Evolutionary conservation across 2,329 filamentous ascomycete genomes (phyloP).

Genomic region (Raffaelea ambrosiae): DNA sequence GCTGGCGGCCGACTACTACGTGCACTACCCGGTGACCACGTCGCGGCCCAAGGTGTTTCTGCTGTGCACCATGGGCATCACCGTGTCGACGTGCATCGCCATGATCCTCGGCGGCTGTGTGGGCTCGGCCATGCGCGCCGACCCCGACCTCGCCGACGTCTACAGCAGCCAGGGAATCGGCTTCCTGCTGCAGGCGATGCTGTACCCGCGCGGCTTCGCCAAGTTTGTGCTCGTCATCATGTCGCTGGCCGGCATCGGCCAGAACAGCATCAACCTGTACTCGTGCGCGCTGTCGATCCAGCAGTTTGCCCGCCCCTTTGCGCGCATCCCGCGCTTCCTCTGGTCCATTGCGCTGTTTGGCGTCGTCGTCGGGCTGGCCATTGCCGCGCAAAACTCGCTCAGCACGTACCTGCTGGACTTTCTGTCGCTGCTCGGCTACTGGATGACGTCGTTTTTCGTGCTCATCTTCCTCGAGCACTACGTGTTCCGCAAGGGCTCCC

Average conservation of each 20-base stretch:
- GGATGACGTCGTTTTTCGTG: conserved; percentile 38
- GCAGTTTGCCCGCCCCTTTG: conserved; percentile 33
- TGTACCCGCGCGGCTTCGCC: conserved; percentile 49
- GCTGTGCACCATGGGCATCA: conserved; percentile 37
- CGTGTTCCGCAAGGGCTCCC: conserved; percentile 31
- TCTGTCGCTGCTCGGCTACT: conserved; percentile 39
- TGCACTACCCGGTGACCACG: conserved; percentile 37
- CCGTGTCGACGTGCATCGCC: conserved; percentile 38
- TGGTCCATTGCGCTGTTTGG: conserved; percentile 38
- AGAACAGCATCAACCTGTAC: conserved; percentile 37
- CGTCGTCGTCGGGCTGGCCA: conserved; percentile 33
- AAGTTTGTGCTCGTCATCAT: conserved; percentile 55
- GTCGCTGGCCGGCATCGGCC: conserved; percentile 38
- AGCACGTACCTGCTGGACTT: conserved; percentile 36
- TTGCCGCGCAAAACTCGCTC: conserved; percentile 34
- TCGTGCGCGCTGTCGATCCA: conserved; percentile 27
- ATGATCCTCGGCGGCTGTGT: conserved; percentile 58
- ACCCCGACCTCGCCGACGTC: conserved; percentile 43
- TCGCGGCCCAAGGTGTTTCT: conserved; percentile 37
- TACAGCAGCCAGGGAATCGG: conserved; percentile 48
- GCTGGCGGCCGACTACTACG: conserved; percentile 36
- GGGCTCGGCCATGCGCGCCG: conserved; percentile 46
- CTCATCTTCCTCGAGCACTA: conserved; percentile 41
- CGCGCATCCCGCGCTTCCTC: conserved; percentile 34
- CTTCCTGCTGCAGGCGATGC: conserved; percentile 52